Base-by-base conservation (phyloP, 495 filamentous ascomycete species). In the Astrocystis sublimbata region DNA sequence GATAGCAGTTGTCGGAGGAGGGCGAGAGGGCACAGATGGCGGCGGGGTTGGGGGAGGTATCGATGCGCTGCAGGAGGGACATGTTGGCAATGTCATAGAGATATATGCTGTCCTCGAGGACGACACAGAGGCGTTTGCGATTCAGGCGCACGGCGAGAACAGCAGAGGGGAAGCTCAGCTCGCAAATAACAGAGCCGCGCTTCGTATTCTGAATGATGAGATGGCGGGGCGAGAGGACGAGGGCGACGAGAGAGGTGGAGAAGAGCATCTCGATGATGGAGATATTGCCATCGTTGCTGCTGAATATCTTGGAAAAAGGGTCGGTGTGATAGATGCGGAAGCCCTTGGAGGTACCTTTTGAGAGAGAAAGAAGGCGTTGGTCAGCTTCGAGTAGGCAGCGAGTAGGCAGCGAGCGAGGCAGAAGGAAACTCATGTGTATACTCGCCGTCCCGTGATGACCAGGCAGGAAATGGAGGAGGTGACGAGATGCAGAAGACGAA, bases 61-160 rank as follows among this genome's bases (percentile, higher is more conserved):
- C 88, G 43, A 96, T 93, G 2, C 90, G 96, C 65, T 90, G 86
- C 24, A 97, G 79, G 35, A 97, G 81, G 69, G 89, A 92, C 94
- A 98, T 98, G 68, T 96, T 98, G 70, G 92, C 89, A 55, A 98
- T 97, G 73, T 98, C 94, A 76, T 98, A 98, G 35, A 98, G 81
- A 75, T 97, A 98, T 62, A 98, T 96, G 71, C 96, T 88, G 60
- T 96, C 91, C 71, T 98, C 94, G 40, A 98, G 80, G 2, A 98
- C 88, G 9, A 98, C 92, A 30, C 92, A 91, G 12, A 98, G 85
- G 19, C 94, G 85, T 74, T 97, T 98, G 40, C 96, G 86, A 72
- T 98, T 98, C 68, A 98, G 78, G 67, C 92, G 88, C 30, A 98
- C 91, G 15, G 94, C 92, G 13, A 98, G 83, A 13, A 98, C 91